Evolutionary conservation across 1,139 yeast species (phyloP), one percentile per base, ranked within the genome.

Genomic region (Suzukiozyma palmioleophila): DNA sequence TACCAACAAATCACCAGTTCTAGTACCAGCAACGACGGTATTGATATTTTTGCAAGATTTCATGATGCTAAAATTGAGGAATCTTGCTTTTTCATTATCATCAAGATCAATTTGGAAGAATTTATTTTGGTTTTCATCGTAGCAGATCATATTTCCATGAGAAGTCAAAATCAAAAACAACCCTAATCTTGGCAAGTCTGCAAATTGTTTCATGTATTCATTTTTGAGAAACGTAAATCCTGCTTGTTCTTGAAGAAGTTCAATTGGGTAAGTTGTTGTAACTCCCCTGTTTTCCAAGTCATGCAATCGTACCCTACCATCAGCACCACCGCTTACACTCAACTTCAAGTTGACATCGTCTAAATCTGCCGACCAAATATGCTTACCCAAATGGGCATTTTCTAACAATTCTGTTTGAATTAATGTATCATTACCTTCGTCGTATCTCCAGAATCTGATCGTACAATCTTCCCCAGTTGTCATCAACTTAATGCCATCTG

Each of bases 381-480:
- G 92, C 56, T 94, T 84, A 4, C 95, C 96, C 28, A 77, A 69
- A 56, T 90, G 97, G 25, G 84, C 81, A 43, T 84, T 53, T 62
- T 78, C 53, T 56, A 64, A 54, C 66, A 77, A 36, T 21, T 64
- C 57, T 3, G 54, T 39, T 39, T 62, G 70, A 4, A 46, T 38
- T 28, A 70, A 54, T 1, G 37, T 44, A 0, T 55, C 52, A 1
- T 52, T 41, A 0, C 54, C 61, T 3, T 58, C 53, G 2, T 49
- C 45, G 43, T 65, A 73, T 29, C 64, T 60, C 98, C 98, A 92
- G 0, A 83, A 55, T 47, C 97, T 73, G n/a, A 87, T 77, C 0
- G 96, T 83, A 51, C 94, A 79, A 59, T 92, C 98, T 58, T 92
- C 98, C 8, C 96, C 89, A 11, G 81, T 79, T 60, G 95, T 84